These are phyloP conservation scores for Trypanosoma melophagium DNA, from an alignment of 208 protist species.

Conservation along the genomic window DNA sequence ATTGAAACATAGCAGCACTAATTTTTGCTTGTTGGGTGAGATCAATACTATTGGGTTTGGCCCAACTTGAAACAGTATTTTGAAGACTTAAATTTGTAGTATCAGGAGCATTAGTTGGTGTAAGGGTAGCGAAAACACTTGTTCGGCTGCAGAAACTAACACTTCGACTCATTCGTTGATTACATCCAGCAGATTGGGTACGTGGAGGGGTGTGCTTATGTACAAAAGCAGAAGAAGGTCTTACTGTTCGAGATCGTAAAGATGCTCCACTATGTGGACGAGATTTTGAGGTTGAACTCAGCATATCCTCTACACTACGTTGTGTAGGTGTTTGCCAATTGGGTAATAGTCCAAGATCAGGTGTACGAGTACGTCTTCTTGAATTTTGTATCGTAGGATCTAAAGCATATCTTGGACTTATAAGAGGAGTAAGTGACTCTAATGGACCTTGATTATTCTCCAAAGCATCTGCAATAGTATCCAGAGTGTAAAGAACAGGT, in stretches of 20 bases:
- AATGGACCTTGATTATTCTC: slow-evolving; percentile 1
- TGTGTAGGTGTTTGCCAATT: slow-evolving; percentile 1
- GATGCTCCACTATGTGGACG: slow-evolving; percentile 16
- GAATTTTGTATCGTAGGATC: not conserved
- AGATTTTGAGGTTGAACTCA: not conserved
- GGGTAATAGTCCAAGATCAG: slow-evolving; percentile 1
- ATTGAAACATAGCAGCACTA: slow-evolving; percentile 52
- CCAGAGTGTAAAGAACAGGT: slow-evolving; percentile 25
- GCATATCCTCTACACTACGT: slow-evolving; percentile 2
- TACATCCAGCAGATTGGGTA: slow-evolving; percentile 13
- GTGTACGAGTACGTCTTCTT: slow-evolving; percentile 8
- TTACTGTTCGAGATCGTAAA: not conserved
- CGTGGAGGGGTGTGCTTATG: slow-evolving; percentile 8
- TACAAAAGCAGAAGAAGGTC: slow-evolving; percentile 20
- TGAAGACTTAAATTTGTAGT: not conserved
- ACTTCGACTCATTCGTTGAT: slow-evolving; percentile 10
- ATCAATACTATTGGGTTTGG: slow-evolving; percentile 68
- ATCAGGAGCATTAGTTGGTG: slow-evolving; percentile 13
- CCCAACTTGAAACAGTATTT: slow-evolving; percentile 21
- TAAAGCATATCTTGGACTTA: slow-evolving; percentile 9
- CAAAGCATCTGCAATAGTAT: slow-evolving; percentile 2
- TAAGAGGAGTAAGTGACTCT: not conserved
- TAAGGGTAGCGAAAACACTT: not conserved
- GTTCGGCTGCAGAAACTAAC: slow-evolving; percentile 16
- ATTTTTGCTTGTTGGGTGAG: slow-evolving; percentile 70